Evolutionary conservation across 2,329 filamentous ascomycete species (phyloP).

Genomic region (Mycosphaerella arachidis): DNA sequence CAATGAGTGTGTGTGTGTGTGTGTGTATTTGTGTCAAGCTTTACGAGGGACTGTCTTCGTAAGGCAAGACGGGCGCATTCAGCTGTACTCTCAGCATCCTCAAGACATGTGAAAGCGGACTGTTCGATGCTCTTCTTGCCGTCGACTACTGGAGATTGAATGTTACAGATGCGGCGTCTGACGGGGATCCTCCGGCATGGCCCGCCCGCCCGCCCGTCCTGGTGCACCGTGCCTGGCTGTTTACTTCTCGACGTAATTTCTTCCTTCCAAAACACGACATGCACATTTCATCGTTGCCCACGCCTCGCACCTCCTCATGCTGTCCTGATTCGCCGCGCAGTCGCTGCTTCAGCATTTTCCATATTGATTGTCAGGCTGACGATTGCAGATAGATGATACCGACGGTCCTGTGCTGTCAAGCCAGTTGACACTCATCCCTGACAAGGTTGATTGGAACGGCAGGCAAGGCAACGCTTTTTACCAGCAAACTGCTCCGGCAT

Average conservation of each 20-base stretch:
- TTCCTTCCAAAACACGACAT: background rate
- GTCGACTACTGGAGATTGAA: background rate
- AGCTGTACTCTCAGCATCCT: conserved; percentile 18
- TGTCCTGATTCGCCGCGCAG: no score
- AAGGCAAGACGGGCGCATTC: conserved; percentile 15
- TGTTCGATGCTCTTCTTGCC: background rate
- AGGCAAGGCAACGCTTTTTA: background rate
- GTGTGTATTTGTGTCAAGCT: conserved; percentile 4
- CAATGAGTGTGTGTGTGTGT: no score
- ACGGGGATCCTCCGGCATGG: background rate
- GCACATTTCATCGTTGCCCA: background rate
- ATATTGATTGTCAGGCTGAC: background rate
- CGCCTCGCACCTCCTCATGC: background rate
- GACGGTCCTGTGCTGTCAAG: conserved; percentile 2
- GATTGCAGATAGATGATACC: no score
- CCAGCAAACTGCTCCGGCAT: conserved; percentile 3
- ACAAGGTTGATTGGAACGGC: conserved; percentile 1
- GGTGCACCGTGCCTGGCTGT: background rate
- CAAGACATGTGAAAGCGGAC: conserved; percentile 6
- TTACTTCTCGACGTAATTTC: background rate
- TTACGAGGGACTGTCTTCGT: conserved; percentile 17
- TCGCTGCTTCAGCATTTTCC: background rate
- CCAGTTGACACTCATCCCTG: background rate
- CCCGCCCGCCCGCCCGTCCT: background rate
- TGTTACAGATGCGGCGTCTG: background rate